Conservation (phyloP, 306 rosid genomes). For the Prunus campanulata region DNA sequence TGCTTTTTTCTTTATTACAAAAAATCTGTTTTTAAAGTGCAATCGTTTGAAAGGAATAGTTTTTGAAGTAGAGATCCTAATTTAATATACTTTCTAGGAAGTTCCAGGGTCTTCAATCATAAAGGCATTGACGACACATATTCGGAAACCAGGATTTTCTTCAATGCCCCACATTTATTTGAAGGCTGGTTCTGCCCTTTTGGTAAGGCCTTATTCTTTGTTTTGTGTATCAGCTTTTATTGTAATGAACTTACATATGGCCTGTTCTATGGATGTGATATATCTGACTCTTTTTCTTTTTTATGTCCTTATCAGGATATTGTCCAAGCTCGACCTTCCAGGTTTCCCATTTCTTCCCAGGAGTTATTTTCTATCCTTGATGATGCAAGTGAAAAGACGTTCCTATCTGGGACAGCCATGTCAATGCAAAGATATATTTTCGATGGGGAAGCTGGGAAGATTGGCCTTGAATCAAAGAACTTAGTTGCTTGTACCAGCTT, state of each 20-base stretch:
- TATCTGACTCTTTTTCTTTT: background rate
- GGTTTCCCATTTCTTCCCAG: conserved; percentile 62
- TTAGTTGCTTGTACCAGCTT: conserved; percentile 78
- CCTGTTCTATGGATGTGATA: conserved; percentile 14
- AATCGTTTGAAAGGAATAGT: background rate
- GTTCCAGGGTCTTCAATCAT: conserved; percentile 65
- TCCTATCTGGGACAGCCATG: conserved; percentile 59
- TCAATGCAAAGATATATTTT: conserved; percentile 69
- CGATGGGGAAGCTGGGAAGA: conserved; percentile 72
- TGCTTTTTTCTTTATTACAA: background rate
- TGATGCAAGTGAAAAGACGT: conserved; percentile 82
- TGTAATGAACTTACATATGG: conserved; percentile 5
- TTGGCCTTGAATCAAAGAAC: conserved; percentile 73
- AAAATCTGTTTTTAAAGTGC: background rate
- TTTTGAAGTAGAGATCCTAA: conserved; percentile 16
- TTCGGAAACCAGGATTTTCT: conserved; percentile 53
- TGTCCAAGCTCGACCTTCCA: conserved; percentile 54
- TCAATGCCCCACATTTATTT: conserved; percentile 60
- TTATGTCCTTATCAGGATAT: conserved; percentile 55
- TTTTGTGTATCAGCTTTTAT: conserved; percentile 19
- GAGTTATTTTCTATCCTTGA: conserved; percentile 71
- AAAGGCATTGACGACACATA: conserved; percentile 46
- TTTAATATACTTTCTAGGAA: conserved; percentile 51
- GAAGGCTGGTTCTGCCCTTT: conserved; percentile 82
- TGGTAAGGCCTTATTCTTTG: conserved; percentile 47